Base-by-base conservation (phyloP, 257 asterid species). In the Coffea eugenioides region DNA sequence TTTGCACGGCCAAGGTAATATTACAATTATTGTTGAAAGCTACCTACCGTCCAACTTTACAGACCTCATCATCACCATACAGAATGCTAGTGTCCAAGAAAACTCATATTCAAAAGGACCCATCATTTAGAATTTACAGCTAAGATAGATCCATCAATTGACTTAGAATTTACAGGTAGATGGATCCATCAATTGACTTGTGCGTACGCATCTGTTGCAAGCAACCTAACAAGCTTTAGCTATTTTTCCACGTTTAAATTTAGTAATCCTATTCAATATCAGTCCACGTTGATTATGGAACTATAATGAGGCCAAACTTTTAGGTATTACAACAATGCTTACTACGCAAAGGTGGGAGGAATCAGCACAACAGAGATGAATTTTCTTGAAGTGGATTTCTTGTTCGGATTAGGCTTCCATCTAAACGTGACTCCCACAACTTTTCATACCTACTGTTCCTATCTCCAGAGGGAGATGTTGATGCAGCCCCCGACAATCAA, bases 341-440 rank as follows among this genome's bases (percentile, higher is more conserved):
- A 92, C 80, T 94, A 90, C 87, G 98, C 98, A n/a, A 91, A 92
- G 82, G 97, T 94, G 9, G 98, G 98, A 81, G 98, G 98, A 74
- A 94, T 94, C 80, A 93, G 97, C 97, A 92, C 92, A 83, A 84
- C 88, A 70, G 98, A 94, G 88, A 94, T 94, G 94, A 94, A 94
- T 82, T 89, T 93, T 88, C 97, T 94, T 43, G 98, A 94, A 86
- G 94, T 94, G 79, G 98, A 94, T 86, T 94, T 94, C 77, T 84
- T 94, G 41, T 94, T 94, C 75, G 98, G 98, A 79, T 84, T 94
- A 83, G 95, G 97, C 8, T 94, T 94, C 85, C 94, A 90, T 66
- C 83, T 94, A 82, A 94, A 94, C 82, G 97, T 94, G 87, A 94
- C 94, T 13, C 98, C 98, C 57, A 78, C 88, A 74, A 89, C 93